Conservation (phyloP, 345 rosid species). For the Pugionium cornutum region DNA sequence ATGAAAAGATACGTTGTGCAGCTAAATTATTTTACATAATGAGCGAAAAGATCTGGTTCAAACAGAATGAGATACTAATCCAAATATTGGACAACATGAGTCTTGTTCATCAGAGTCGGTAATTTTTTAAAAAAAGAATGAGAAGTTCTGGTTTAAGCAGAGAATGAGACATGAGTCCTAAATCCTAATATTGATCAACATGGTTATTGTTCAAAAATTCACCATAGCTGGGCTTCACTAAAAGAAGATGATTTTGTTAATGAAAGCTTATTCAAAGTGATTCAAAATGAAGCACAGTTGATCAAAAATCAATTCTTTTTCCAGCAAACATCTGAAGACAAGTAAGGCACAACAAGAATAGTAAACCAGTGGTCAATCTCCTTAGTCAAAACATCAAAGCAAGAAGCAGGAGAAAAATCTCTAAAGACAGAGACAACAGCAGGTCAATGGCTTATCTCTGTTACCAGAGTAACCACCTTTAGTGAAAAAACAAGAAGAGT, state of each 20-base stretch:
- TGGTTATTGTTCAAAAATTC: background rate
- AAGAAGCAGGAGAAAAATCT: constrained; percentile 6
- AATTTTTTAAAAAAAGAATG: background rate
- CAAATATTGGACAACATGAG: too few relatives aligned
- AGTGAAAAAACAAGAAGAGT: background rate
- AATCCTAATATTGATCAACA: background rate
- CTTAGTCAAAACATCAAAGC: constrained; percentile 20
- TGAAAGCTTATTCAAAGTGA: background rate
- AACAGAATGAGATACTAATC: too few relatives aligned
- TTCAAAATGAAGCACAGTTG: constrained; percentile 5
- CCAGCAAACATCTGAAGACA: constrained; percentile 3
- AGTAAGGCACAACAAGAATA: background rate
- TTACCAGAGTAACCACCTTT: background rate
- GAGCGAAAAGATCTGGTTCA: too few relatives aligned
- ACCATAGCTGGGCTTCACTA: background rate
- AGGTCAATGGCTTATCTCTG: constrained; percentile 11
- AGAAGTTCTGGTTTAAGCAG: background rate
- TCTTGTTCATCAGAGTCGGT: too few relatives aligned
- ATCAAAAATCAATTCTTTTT: background rate
- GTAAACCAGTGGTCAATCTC: constrained; percentile 27
- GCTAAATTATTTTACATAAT: background rate
- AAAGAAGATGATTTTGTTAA: background rate
- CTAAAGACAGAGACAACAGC: background rate
- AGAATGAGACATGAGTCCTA: background rate
- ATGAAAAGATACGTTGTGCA: background rate